Conservation (phyloP, 352 stramenopile species). For the Pythium myriotylum region DNA sequence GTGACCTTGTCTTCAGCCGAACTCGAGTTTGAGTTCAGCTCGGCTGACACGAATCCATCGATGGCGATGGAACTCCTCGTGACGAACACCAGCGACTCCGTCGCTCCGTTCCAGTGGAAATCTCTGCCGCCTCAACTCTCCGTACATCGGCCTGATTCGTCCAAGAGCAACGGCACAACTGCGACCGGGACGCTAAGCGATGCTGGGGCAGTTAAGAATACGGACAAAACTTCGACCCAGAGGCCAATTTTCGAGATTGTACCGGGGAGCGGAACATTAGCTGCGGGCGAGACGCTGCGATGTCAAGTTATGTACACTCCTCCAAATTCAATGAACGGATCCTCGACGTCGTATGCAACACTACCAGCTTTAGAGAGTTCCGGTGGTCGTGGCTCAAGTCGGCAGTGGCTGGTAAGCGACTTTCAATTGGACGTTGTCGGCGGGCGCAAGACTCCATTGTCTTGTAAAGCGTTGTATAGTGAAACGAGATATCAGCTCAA, state of each 20-base stretch:
- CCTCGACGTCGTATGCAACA: constrained; percentile 12
- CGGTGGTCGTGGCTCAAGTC: not conserved
- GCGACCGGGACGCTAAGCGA: constrained; percentile 4
- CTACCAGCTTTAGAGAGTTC: not conserved
- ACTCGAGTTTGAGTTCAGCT: constrained; percentile 82
- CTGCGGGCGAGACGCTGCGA: constrained; percentile 32
- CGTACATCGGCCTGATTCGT: constrained; percentile 50
- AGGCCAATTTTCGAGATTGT: constrained; percentile 55
- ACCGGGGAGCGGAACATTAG: constrained; percentile 43
- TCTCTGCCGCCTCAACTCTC: constrained; percentile 11
- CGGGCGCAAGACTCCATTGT: constrained; percentile 45
- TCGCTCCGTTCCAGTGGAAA: constrained; percentile 86
- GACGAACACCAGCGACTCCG: constrained; percentile 91
- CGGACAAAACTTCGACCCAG: constrained; percentile 6
- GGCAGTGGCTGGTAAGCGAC: constrained; percentile 38
- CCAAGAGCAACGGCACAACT: constrained; percentile 53
- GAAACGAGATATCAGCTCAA: constrained; percentile 59
- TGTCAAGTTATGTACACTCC: constrained; percentile 69
- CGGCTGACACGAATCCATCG: constrained; percentile 44
- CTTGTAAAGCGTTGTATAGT: constrained; percentile 50
- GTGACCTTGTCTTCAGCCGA: constrained; percentile 61
- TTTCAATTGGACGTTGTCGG: constrained; percentile 63
- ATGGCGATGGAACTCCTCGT: constrained; percentile 71
- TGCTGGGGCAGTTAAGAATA: constrained; percentile 18
- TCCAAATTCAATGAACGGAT: constrained; percentile 15